These are phyloP conservation scores for Uncinocarpus reesii DNA, from an alignment of 2,329 filamentous ascomycete genomes.

Conservation along the genomic window DNA sequence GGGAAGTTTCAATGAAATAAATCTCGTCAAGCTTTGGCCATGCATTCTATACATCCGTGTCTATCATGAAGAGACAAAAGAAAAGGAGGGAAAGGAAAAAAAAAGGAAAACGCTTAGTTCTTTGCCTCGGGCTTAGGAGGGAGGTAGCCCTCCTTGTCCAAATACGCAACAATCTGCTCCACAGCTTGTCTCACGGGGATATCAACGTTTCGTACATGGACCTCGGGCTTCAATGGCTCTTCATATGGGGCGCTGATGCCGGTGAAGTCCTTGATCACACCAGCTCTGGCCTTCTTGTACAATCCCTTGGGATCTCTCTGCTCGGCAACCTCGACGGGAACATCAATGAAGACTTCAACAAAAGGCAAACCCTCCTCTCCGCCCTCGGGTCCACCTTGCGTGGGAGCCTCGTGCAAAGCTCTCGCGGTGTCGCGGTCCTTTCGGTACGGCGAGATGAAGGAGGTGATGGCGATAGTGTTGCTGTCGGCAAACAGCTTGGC, in stretches of 20 bases:
- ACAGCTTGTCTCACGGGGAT: constrained; percentile 82
- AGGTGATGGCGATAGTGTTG: constrained; percentile 77
- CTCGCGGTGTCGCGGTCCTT: constrained; percentile 77
- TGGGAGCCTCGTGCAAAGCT: constrained; percentile 59
- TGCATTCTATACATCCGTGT: constrained; percentile 12
- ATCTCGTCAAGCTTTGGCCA: constrained; percentile 2
- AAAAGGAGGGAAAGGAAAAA: not conserved
- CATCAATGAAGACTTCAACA: constrained; percentile 86
- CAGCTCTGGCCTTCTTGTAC: constrained; percentile 91
- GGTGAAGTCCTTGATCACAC: constrained; percentile 95
- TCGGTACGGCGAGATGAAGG: constrained; percentile 92
- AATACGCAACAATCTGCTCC: constrained; percentile 67
- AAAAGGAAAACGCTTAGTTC: constrained; percentile 14
- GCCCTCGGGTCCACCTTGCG: constrained; percentile 43
- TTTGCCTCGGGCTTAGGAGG: constrained; percentile 27
- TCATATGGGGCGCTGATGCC: constrained; percentile 94
- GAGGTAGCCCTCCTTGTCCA: constrained; percentile 58
- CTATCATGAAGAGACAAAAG: constrained; percentile 7
- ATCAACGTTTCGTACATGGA: constrained; percentile 74
- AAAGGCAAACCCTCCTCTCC: constrained; percentile 67
- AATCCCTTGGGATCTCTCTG: constrained; percentile 92
- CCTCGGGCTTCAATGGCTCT: constrained; percentile 72
- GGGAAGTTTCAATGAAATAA: not conserved
- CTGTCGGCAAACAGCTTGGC: constrained; percentile 94
- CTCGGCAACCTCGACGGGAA: constrained; percentile 85